Base-by-base conservation (phyloP, 2,329 filamentous ascomycete genomes). In the Sporothrix phasma region DNA sequence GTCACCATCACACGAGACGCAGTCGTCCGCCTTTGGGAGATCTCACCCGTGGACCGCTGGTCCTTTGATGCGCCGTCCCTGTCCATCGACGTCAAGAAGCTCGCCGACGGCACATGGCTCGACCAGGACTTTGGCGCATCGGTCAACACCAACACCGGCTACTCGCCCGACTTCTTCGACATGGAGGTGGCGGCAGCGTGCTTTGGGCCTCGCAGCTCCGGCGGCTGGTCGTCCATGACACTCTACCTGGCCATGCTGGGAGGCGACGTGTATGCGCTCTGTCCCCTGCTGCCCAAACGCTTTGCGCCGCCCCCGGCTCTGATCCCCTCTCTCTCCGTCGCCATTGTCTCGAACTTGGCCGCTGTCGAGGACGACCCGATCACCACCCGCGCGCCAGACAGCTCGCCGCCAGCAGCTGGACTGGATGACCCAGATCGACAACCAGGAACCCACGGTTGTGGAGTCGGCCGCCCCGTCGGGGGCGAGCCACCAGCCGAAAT, bases 201-300 rank as follows among this genome's bases (percentile, higher is more conserved):
- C 73, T 99, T 99, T 76, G 79, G 82, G 41, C 78, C 78, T 13
- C 80, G 81, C 67, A 80, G 79, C 41, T 83, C 84, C 6, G 93
- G 92, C 15, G 92, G 92, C 62, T 99, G 94, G 94, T 89, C 92
- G 7, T 86, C 92, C 10, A 97, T 97, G 89, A 97, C 94, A 0
- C 80, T 99, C 11, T 99, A 93, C 90, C 79, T 97, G 61, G 92
- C 92, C n/a, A 99, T 97, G 89, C 85, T 86, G 43, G 89, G 91
- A 66, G 94, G 94, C 3, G 92, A 97, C 72, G 83, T 97, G 5
- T 99, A 99, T 72, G 92, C 93, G 1, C 79, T 99, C 8, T 97
- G 92, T 72, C 94, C 94, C 1, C 80, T 99, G 46, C 79, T 99
- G 37, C 94, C 94, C 0, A 86, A 86, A 61, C 90, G 88, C 70